Conservation (phyloP, 441 rosid species). For the Isatis lusitanica region DNA sequence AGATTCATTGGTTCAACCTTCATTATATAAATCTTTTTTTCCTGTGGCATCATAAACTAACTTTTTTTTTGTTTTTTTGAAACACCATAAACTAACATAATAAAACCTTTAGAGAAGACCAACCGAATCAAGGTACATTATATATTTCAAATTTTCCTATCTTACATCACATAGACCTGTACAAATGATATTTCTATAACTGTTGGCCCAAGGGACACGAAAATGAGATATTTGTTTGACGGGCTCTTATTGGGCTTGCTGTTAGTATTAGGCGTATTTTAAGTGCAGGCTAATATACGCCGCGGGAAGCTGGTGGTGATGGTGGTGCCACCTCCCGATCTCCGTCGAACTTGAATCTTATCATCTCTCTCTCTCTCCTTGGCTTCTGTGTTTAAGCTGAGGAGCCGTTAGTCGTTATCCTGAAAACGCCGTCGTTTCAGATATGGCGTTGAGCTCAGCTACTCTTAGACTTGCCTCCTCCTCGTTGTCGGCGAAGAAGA, state of each 20-base stretch:
- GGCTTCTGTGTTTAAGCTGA: conserved; percentile 17
- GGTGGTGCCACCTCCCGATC: conserved; percentile 29
- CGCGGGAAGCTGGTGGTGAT: conserved; percentile 18
- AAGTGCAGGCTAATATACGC: conserved; percentile 31
- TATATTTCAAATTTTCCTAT: no score
- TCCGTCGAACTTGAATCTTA: conserved; percentile 29
- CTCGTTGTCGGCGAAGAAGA: conserved; percentile 35
- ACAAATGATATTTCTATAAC: no score
- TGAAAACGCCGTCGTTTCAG: conserved; percentile 31
- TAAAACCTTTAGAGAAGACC: neutral
- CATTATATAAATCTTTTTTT: neutral
- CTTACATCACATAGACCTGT: no score
- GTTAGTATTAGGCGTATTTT: conserved; percentile 11
- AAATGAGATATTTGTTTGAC: neutral
- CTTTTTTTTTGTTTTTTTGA: neutral
- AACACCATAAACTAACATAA: neutral
- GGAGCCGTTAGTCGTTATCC: conserved; percentile 26
- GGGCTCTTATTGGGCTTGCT: conserved; percentile 26
- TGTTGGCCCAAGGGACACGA: conserved; percentile 16
- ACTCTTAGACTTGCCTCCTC: conserved; percentile 33
- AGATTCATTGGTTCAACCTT: conserved; percentile 11
- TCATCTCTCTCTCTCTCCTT: conserved; percentile 21
- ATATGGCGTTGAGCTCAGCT: conserved; percentile 43
- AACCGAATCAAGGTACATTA: neutral
- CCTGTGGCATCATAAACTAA: neutral